Evolutionary conservation across 2,329 filamentous ascomycete species (phyloP).

Genomic region (Graphilbum fragrans): DNA sequence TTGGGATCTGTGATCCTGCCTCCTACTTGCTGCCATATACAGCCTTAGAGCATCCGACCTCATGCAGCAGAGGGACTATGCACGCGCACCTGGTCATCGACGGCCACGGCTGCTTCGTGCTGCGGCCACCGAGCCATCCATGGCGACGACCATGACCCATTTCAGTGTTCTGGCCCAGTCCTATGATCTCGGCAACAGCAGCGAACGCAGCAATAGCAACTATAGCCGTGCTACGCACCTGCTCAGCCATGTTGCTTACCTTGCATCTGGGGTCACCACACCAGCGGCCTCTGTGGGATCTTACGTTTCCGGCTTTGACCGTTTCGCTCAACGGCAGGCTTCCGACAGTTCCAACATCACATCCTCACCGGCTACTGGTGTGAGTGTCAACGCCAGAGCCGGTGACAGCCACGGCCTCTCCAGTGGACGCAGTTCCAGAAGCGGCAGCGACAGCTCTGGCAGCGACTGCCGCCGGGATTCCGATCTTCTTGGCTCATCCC

Average conservation of each 20-base stretch:
- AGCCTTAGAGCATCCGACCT: neutral
- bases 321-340: too few species aligned
- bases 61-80: constrained; percentile 19
- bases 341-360: neutral
- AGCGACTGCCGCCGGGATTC: neutral
- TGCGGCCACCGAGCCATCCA: constrained; percentile 43
- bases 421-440: neutral
- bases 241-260: constrained; percentile 39
- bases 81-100: constrained; percentile 25
- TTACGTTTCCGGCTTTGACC: too few species aligned
- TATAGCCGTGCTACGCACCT: constrained; percentile 39
- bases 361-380: neutral
- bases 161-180: constrained; percentile 37
- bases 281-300: neutral
- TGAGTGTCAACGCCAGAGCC: neutral
- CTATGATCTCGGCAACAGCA: neutral
- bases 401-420: neutral
- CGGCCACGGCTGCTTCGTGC: constrained; percentile 43
- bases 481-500: constrained; percentile 10
- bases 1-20: too few species aligned
- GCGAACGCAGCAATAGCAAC: neutral
- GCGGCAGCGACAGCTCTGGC: neutral
- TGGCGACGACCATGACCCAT: constrained; percentile 43
- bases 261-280: constrained; percentile 18
- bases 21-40: too few species aligned